These are phyloP conservation scores for Sphagnum tenellum DNA, from an alignment of 225 moss, liverwort and hornwort genomes.

Conservation along the genomic window DNA sequence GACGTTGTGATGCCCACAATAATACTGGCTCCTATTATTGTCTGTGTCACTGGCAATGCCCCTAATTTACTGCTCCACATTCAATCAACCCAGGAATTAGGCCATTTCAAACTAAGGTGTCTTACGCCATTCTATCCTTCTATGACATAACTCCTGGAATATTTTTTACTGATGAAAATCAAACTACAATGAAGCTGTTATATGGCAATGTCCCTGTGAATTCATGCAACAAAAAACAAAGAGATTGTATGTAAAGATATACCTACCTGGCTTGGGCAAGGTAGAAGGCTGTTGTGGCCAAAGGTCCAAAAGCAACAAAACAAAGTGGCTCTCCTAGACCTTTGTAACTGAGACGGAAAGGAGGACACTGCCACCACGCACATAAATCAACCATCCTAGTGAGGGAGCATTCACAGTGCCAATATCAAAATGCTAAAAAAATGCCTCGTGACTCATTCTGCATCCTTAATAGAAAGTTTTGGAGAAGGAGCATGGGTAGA, in stretches of 20 bases:
- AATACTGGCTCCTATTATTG: conserved; percentile 64
- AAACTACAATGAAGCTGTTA: no score
- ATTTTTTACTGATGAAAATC: no score
- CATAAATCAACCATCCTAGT: neutral
- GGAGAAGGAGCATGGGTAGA: no score
- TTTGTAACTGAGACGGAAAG: conserved; percentile 86
- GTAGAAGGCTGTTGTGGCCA: conserved; percentile 87
- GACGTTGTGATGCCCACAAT: conserved; percentile 86
- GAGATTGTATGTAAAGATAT: conserved; percentile 9
- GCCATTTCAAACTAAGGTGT: no score
- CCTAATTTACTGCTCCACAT: conserved; percentile 34
- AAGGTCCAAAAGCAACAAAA: conserved; percentile 86
- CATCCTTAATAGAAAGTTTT: no score
- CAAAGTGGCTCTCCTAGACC: conserved; percentile 93
- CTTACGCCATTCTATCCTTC: no score
- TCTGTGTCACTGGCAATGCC: conserved; percentile 46
- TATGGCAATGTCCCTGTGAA: no score
- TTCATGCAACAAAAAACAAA: neutral
- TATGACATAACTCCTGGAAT: no score
- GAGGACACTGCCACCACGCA: conserved; percentile 54
- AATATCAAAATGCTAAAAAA: no score
- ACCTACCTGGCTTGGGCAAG: conserved; percentile 68
- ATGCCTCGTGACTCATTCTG: no score
- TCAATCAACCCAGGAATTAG: conserved; percentile 1
- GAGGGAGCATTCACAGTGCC: neutral